A percentile compares a stretch with the other conserved stretches of the same genome.
Evolutionary conservation across 176 grass and related monocot species (phyloP).

Genomic region (Tillandsia fasciculata): DNA sequence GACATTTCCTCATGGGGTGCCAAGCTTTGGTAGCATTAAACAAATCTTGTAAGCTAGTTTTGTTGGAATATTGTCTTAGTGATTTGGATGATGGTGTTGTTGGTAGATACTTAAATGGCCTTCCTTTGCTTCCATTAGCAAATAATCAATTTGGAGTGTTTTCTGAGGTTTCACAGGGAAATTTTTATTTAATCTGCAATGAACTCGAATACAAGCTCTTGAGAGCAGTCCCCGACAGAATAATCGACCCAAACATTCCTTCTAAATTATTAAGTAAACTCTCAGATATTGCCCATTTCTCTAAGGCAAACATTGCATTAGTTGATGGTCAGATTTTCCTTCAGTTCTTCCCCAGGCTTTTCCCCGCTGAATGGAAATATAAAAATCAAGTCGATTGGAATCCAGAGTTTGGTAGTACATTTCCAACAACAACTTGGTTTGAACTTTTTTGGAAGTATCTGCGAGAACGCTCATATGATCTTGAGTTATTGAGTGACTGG

Average conservation of each 20-base stretch:
- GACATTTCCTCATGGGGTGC: constrained; percentile 57
- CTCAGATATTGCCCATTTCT: constrained; percentile 50
- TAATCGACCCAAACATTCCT: constrained; percentile 73
- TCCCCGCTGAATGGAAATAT: constrained; percentile 78
- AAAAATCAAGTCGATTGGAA: constrained; percentile 71
- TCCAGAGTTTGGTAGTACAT: constrained; percentile 35
- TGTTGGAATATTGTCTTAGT: constrained; percentile 78
- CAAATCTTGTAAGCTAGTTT: constrained; percentile 58
- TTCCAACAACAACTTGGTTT: constrained; percentile 66
- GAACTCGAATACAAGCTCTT: constrained; percentile 71
- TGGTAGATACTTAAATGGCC: constrained; percentile 56
- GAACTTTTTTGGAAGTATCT: constrained; percentile 92
- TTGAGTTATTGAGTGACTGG: constrained; percentile 76
- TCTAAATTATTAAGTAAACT: constrained; percentile 44
- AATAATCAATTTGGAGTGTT: constrained; percentile 68
- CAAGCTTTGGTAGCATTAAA: constrained; percentile 27
- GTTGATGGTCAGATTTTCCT: constrained; percentile 60
- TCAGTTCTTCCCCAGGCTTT: constrained; percentile 64
- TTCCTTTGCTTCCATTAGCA: constrained; percentile 79
- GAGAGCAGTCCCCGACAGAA: constrained; percentile 44
- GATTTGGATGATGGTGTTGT: constrained; percentile 54
- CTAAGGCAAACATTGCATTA: constrained; percentile 50
- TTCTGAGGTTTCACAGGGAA: constrained; percentile 34
- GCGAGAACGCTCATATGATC: constrained; percentile 45
- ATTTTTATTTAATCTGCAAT: constrained; percentile 61